phyloP scores from a whole-genome alignment of 345 rosid genomes.

The Populus alba region DNA sequence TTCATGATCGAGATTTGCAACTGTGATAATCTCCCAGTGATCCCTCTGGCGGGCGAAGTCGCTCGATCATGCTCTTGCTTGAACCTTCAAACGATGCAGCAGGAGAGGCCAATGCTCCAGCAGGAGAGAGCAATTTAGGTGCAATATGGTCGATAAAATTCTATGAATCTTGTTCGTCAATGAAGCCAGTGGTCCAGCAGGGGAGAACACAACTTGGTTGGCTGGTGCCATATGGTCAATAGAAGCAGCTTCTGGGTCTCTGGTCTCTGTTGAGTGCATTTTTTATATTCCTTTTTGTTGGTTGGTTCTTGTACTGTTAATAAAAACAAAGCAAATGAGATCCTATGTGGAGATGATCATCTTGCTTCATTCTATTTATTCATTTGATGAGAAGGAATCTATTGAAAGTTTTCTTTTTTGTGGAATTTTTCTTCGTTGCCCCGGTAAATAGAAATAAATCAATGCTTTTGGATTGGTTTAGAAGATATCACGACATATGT shows the following conservation, averaged over 20 bases:
- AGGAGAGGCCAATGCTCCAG: constrained; percentile 1
- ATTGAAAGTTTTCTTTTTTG: too few species aligned
- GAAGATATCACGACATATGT: background rate
- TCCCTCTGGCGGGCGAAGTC: constrained; percentile 29
- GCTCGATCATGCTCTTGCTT: constrained; percentile 15
- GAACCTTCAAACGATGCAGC: constrained; percentile 4
- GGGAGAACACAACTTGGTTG: too few species aligned
- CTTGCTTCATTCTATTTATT: background rate
- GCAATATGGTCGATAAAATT: background rate
- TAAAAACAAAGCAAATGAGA: background rate
- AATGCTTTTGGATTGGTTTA: background rate
- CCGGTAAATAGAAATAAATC: background rate
- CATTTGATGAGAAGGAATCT: too few species aligned
- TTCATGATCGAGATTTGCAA: constrained; percentile 47
- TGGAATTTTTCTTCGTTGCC: too few species aligned
- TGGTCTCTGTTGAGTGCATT: background rate
- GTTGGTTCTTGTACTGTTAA: background rate
- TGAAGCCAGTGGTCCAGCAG: too few species aligned
- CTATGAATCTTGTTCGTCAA: too few species aligned
- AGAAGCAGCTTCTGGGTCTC: background rate
- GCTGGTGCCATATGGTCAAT: too few species aligned
- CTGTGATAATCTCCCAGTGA: constrained; percentile 39
- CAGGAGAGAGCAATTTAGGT: background rate
- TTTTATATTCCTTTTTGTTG: background rate
- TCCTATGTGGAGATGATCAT: background rate